Conservation (phyloP, 202 grass and related monocot species). For the Musa balbisiana region DNA sequence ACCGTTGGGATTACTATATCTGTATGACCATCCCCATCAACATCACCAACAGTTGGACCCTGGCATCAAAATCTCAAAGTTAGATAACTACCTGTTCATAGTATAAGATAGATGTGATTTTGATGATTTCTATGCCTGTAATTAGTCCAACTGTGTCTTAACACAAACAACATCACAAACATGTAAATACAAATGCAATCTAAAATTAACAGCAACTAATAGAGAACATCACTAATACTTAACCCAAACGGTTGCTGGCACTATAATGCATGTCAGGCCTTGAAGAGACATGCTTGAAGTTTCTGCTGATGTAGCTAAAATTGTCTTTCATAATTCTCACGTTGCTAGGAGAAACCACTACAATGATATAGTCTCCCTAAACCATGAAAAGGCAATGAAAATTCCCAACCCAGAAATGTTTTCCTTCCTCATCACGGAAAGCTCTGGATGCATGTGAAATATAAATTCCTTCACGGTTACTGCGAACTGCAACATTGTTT, state of each 20-base stretch:
- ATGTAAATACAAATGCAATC: background rate
- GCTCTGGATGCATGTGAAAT: slow-evolving; percentile 51
- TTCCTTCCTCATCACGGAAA: slow-evolving; percentile 86
- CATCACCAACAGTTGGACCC: slow-evolving; percentile 82
- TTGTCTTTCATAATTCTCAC: too few species aligned
- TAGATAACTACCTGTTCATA: slow-evolving; percentile 7
- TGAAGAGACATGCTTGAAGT: too few species aligned
- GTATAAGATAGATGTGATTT: slow-evolving; percentile 1
- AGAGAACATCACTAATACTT: background rate
- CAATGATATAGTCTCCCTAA: too few species aligned
- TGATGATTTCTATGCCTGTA: background rate
- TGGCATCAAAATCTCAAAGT: slow-evolving; percentile 41
- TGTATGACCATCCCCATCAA: slow-evolving; percentile 64
- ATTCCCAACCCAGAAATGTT: slow-evolving; percentile 92
- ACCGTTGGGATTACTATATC: slow-evolving; percentile 60
- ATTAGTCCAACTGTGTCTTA: background rate
- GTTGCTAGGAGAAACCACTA: too few species aligned
- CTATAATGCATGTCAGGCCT: too few species aligned
- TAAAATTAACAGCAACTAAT: background rate
- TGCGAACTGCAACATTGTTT: slow-evolving; percentile 63
- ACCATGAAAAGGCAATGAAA: background rate
- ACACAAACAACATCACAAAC: background rate
- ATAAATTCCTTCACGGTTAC: slow-evolving; percentile 64
- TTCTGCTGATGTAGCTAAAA: too few species aligned
- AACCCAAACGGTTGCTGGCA: too few species aligned